Evolutionary conservation across 768 basidiomycete genomes (phyloP).

Genomic region (Rhizopogon vulgaris): DNA sequence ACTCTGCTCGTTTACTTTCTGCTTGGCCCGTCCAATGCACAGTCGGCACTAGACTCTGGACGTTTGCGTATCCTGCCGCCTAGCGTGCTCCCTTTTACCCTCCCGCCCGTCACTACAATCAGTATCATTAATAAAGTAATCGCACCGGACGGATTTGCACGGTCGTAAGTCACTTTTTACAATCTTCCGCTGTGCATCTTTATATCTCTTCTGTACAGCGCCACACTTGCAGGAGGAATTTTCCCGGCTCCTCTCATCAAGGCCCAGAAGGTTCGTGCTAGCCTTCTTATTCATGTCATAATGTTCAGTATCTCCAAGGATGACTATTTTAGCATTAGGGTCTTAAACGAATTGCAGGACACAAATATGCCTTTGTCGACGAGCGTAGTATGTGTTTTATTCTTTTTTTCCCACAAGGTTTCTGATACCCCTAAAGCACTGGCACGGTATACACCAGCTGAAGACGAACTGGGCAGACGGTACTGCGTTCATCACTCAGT

Average conservation of each 20-base stretch:
- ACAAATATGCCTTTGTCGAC: slow-evolving; percentile 28
- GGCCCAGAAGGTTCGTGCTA: slow-evolving; percentile 31
- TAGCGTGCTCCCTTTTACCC: slow-evolving; percentile 5
- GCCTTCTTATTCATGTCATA: not conserved
- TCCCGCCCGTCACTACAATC: slow-evolving; percentile 27
- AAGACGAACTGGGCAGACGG: slow-evolving; percentile 33
- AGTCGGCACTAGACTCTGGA: slow-evolving; percentile 9
- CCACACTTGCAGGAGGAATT: slow-evolving; percentile 38
- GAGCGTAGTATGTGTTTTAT: slow-evolving; percentile 26
- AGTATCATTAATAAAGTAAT: slow-evolving; percentile 37
- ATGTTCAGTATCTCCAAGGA: slow-evolving; percentile 16
- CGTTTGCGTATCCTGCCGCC: not conserved
- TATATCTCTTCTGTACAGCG: slow-evolving; percentile 16
- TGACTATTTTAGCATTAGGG: slow-evolving; percentile 29
- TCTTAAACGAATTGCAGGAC: slow-evolving; percentile 27
- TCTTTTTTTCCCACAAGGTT: not conserved
- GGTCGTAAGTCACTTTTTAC: slow-evolving; percentile 23
- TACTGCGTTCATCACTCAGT: slow-evolving; percentile 37
- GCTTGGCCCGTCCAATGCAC: slow-evolving; percentile 6
- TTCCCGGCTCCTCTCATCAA: slow-evolving; percentile 45
- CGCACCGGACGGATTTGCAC: slow-evolving; percentile 43
- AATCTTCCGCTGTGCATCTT: not conserved
- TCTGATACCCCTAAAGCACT: slow-evolving; percentile 16
- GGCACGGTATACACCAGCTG: slow-evolving; percentile 30
- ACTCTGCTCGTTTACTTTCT: not conserved